Evolutionary conservation across 257 asterid species (phyloP), one percentile per base, ranked within the genome.

Genomic region (Paraleonurus japonicus): DNA sequence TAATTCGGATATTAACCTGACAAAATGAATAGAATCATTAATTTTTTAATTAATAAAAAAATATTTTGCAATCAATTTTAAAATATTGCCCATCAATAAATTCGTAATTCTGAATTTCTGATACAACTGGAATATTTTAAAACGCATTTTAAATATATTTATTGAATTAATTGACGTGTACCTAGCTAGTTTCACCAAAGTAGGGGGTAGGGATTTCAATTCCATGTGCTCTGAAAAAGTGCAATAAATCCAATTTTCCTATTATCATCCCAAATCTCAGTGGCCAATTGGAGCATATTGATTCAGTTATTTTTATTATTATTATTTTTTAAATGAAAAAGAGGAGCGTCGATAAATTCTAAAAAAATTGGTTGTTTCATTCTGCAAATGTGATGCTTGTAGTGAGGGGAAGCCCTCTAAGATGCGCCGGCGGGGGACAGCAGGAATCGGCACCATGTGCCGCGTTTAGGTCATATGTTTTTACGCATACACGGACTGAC

Each of bases 341-440:
- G n/a, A 48, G 35, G 69, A 28, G 61, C 24, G 53, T 22, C 5
- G 24, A 33, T 22, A 73, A 54, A 69, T 54, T 30, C 27, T 69
- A 72, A 68, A 41, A 32, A 61, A 73, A 16, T 32, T 48, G 66
- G 74, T 35, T 7, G 74, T 24, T 69, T 24, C 30, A 71, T 69
- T 51, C 64, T 45, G 65, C 72, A 51, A 43, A 45, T 64, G 76
- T 47, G 33, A 43, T 62, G 45, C 5, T 22, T 33, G 23, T 6
- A 33, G 20, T 43, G 3, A 64, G n/a, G 67, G 64, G 68, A 33
- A 37, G 33, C 15, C 61, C 70, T 37, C 78, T 61, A 73, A 67
- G 47, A 67, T 67, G 81, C 72, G 78, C 78, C 78, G 81, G 71
- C 60, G 74, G 76, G 79, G 76, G 79, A 74, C 82, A 79, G 74